Conservation (phyloP, 1,284 basidiomycete genomes). For the Agroathelia rolfsii region DNA sequence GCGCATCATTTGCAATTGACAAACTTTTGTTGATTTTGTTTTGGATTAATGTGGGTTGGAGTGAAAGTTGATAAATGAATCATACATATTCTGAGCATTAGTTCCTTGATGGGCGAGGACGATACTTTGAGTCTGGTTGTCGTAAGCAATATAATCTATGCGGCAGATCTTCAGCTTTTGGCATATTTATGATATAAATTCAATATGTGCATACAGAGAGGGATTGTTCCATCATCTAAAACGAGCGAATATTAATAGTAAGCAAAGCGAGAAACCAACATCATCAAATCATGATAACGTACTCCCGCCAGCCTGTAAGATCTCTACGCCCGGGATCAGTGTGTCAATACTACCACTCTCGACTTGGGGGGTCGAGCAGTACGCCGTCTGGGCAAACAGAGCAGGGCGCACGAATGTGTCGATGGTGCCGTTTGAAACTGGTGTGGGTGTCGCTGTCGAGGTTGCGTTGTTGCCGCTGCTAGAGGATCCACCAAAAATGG, state of each 20-base stretch:
- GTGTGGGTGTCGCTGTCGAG: too few relatives aligned
- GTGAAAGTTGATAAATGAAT: conserved; percentile 1
- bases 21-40: conserved; percentile 19
- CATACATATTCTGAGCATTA: conserved; percentile 25
- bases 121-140: conserved; percentile 26
- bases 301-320: conserved; percentile 29
- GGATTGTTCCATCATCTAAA: conserved; percentile 23
- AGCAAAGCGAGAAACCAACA: conserved; percentile 2
- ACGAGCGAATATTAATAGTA: conserved; percentile 5
- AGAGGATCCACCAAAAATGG: too few relatives aligned
- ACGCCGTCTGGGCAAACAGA: conserved; percentile 29
- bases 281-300: conserved; percentile 9
- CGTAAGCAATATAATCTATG: conserved; percentile 32
- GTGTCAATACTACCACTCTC: conserved; percentile 22
- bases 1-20: conserved; percentile 33
- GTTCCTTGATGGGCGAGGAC: conserved; percentile 43
- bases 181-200: not conserved
- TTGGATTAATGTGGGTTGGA: conserved; percentile 1
- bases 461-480: too few relatives aligned
- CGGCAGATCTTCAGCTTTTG: too few relatives aligned
- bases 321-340: conserved; percentile 23
- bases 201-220: conserved; percentile 21
- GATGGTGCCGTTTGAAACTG: too few relatives aligned
- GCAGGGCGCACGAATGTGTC: conserved; percentile 29
- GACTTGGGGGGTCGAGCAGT: conserved; percentile 26